phyloP scores from a whole-genome alignment of 768 basidiomycete genomes.

The Amanita inopinata region DNA sequence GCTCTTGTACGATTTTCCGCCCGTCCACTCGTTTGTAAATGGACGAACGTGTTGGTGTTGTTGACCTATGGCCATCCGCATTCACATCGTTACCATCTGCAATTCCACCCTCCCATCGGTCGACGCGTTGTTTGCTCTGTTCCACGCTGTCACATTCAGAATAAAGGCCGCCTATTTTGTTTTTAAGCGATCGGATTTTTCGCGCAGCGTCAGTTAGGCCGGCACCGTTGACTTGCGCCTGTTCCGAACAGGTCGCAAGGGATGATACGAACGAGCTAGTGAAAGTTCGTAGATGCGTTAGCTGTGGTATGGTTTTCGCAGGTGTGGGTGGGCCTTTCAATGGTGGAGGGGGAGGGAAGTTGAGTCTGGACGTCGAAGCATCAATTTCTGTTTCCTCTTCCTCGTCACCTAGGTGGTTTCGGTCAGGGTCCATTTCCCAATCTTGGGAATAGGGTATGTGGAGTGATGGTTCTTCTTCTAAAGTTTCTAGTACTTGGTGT shows the following conservation, averaged over 20 bases:
- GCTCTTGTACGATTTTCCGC: constrained; percentile 65
- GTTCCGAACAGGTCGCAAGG: constrained; percentile 72
- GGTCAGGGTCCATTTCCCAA: constrained; percentile 54
- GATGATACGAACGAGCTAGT: constrained; percentile 70
- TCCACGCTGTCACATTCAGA: constrained; percentile 83
- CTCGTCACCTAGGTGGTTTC: constrained; percentile 36
- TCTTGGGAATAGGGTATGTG: constrained; percentile 29
- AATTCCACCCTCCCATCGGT: constrained; percentile 69
- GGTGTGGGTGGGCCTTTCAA: constrained; percentile 45
- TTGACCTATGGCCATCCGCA: constrained; percentile 18
- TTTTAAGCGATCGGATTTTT: constrained; percentile 78
- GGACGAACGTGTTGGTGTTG: constrained; percentile 20
- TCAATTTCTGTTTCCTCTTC: constrained; percentile 32
- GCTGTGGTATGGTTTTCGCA: constrained; percentile 49
- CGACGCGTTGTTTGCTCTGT: constrained; percentile 63
- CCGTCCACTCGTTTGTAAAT: constrained; percentile 49
- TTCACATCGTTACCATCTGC: constrained; percentile 29
- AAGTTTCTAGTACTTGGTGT: constrained; percentile 14
- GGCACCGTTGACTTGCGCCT: constrained; percentile 81
- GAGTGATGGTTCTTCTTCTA: constrained; percentile 23
- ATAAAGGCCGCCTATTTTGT: constrained; percentile 72
- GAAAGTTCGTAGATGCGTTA: constrained; percentile 61
- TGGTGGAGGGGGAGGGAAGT: constrained; percentile 40
- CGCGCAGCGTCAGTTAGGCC: constrained; percentile 79
- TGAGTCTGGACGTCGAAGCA: constrained; percentile 34